A percentile compares a stretch with the other conserved stretches of the same genome.
Conservation (phyloP, 2,329 filamentous ascomycete species). For the Pleurostoma richardsiae region DNA sequence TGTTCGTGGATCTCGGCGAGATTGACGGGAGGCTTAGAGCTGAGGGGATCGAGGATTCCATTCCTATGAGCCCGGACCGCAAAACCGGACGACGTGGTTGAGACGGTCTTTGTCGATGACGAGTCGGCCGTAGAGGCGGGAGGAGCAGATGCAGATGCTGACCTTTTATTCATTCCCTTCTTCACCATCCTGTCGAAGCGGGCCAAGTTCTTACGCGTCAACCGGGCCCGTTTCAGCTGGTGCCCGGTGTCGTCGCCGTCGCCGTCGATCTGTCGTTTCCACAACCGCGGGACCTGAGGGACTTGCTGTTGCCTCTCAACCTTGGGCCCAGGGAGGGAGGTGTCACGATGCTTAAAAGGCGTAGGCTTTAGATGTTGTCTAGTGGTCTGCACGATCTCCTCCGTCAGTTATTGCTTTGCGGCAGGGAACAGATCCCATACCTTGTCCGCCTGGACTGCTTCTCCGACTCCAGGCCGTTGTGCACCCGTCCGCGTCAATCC, state of each 20-base stretch:
- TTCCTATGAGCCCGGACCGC: conserved; percentile 7
- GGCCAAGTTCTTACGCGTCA: conserved; percentile 6
- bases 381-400: conserved; percentile 3
- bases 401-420: conserved; percentile 1
- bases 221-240: neutral
- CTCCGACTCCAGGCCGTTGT: conserved; percentile 4
- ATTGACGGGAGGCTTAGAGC: conserved; percentile 11
- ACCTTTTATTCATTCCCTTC: neutral
- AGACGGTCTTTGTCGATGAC: neutral
- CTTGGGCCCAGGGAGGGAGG: neutral
- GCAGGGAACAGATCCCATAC: conserved; percentile 1
- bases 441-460: conserved; percentile 4
- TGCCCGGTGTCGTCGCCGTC: neutral
- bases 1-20: conserved; percentile 9
- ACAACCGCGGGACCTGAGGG: neutral
- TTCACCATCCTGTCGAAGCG: conserved; percentile 4
- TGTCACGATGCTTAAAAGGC: neutral
- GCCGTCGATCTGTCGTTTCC: neutral
- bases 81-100: conserved; percentile 6
- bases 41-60: conserved; percentile 6
- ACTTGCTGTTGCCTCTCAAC: neutral
- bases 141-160: too few species aligned
- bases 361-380: conserved; percentile 3
- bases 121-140: neutral
- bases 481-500: conserved; percentile 4